Evolutionary conservation across 768 basidiomycete species (phyloP).

Genomic region (Dendrothele bispora): DNA sequence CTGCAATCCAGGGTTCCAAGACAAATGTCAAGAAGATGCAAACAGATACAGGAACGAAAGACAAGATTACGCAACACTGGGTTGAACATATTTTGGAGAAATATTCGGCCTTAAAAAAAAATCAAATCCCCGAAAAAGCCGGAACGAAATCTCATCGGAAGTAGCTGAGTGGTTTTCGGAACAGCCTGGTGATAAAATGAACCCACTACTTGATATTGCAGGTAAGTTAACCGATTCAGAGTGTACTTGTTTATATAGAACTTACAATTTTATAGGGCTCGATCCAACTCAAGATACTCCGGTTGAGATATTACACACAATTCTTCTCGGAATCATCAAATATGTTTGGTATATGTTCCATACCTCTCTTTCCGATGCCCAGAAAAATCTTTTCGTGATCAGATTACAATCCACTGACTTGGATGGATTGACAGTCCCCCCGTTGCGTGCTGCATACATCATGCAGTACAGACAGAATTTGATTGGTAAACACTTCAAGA

Average conservation of each 20-base stretch:
- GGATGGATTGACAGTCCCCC: constrained; percentile 26
- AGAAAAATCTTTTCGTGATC: constrained; percentile 23
- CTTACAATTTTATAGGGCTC: constrained; percentile 32
- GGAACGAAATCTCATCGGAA: constrained; percentile 20
- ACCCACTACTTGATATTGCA: too few species aligned
- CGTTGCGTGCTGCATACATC: too few species aligned
- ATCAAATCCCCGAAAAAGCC: constrained; percentile 11
- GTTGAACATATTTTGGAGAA: constrained; percentile 29
- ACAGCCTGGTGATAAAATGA: constrained; percentile 19
- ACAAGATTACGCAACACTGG: too few species aligned
- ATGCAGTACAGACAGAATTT: too few species aligned
- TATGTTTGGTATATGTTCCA: constrained; percentile 27
- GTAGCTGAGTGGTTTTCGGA: constrained; percentile 25
- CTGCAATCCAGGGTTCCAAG: constrained; percentile 31
- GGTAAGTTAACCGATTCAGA: constrained; percentile 14
- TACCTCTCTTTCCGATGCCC: constrained; percentile 25
- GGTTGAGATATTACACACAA: constrained; percentile 17
- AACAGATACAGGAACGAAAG: constrained; percentile 31
- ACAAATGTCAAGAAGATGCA: constrained; percentile 25
- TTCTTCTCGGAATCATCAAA: constrained; percentile 20
- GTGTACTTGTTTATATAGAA: constrained; percentile 42
- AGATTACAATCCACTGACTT: constrained; percentile 32
- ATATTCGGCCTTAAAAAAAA: constrained; percentile 18
- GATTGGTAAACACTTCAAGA: constrained; percentile 41
- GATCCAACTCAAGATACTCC: constrained; percentile 18